Percentiles rank a stretch among this genome's conserved stretches.
These are phyloP conservation scores for Hypoxylon crocopeplum DNA, from an alignment of 495 filamentous ascomycete species.

Conservation along the genomic window DNA sequence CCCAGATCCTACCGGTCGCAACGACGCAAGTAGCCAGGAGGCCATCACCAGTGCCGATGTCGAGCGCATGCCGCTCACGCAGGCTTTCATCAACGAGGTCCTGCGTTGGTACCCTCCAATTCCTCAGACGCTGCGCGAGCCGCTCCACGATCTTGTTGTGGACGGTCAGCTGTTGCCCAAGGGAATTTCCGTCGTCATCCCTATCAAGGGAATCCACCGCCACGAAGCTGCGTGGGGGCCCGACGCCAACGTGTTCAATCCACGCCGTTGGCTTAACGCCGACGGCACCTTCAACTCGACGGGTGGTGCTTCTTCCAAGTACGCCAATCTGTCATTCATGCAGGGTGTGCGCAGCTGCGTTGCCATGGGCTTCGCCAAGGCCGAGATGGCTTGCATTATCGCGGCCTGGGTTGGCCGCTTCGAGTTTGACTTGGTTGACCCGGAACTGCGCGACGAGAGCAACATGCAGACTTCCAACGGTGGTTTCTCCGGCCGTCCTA, in stretches of 20 bases:
- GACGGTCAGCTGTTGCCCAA: constrained; percentile 53
- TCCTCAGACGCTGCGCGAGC: constrained; percentile 63
- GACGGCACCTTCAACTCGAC: constrained; percentile 29
- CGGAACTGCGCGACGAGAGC: constrained; percentile 6
- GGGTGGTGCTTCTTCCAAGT: constrained; percentile 48
- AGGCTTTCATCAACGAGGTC: constrained; percentile 42
- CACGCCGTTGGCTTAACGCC: constrained; percentile 35
- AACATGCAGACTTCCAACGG: constrained; percentile 15
- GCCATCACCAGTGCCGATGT: constrained; percentile 30
- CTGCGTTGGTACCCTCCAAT: constrained; percentile 47
- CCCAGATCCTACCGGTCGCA: constrained; percentile 40
- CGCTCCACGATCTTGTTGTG: constrained; percentile 64
- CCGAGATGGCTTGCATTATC: constrained; percentile 71
- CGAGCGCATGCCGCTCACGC: constrained; percentile 34
- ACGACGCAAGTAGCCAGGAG: neutral
- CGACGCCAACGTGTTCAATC: constrained; percentile 37
- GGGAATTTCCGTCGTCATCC: constrained; percentile 52
- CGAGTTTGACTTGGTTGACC: constrained; percentile 55
- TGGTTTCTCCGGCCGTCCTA: constrained; percentile 7
- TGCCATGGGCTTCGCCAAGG: constrained; percentile 67
- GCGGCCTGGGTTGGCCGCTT: constrained; percentile 69
- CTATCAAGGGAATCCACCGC: constrained; percentile 46
- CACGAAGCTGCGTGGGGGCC: constrained; percentile 45
- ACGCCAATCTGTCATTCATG: constrained; percentile 53
- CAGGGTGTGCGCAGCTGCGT: constrained; percentile 56